A percentile compares a stretch with the other conserved stretches of the same genome.
These are phyloP conservation scores for Naumovozyma baii DNA, from an alignment of 805 yeast species.

Conservation along the genomic window DNA sequence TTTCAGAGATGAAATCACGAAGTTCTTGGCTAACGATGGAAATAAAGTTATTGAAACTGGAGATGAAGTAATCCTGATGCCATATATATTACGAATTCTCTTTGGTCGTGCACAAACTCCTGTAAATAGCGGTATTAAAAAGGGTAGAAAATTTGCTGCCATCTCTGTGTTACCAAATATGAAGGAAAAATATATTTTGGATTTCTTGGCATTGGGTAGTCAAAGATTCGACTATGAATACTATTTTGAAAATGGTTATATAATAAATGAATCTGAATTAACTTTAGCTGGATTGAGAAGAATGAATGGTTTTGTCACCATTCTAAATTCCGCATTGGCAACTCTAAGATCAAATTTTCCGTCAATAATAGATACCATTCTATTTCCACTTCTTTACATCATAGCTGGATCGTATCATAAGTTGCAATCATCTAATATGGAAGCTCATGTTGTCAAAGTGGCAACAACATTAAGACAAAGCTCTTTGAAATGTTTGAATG, in stretches of 20 bases:
- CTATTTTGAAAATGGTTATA: conserved; percentile 25
- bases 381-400: conserved; percentile 50
- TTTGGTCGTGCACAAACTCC: conserved; percentile 79
- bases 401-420: conserved; percentile 44
- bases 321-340: conserved; percentile 19
- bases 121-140: conserved; percentile 57
- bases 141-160: conserved; percentile 63
- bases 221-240: conserved; percentile 39
- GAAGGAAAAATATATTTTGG: conserved; percentile 39
- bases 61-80: conserved; percentile 56
- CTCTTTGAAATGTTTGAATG: conserved; percentile 56
- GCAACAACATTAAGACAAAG: conserved; percentile 54
- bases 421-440: conserved; percentile 21
- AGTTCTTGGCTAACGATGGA: conserved; percentile 42
- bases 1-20: conserved; percentile 76
- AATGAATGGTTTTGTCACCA: conserved; percentile 54
- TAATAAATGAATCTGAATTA: conserved; percentile 18
- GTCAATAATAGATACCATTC: conserved; percentile 38
- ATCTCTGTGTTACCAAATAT: conserved; percentile 53
- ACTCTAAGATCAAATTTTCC: conserved; percentile 50
- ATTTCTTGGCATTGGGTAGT: conserved; percentile 56
- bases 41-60: conserved; percentile 46
- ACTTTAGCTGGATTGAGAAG: conserved; percentile 35
- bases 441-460: conserved; percentile 31
- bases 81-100: conserved; percentile 63